Base-by-base conservation (phyloP, 176 grass and related monocot species). In the Eragrostis nindensis region DNA sequence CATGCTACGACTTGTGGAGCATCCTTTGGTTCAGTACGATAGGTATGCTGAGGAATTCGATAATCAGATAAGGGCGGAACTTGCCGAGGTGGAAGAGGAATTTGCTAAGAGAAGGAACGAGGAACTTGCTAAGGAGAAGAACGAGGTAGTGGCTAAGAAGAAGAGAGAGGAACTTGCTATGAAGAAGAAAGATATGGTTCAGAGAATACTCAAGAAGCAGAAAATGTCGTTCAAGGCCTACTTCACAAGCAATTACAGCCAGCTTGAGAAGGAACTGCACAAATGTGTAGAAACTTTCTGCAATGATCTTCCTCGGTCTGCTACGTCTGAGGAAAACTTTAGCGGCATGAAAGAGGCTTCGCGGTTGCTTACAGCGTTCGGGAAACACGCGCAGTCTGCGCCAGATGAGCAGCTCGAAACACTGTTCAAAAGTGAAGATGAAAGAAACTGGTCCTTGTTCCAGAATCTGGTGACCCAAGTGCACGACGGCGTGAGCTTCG, bases 291-390 rank as follows among this genome's bases (percentile, higher is more conserved):
- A 76, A 0, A 86, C 27, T 6, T 80, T 92, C 18, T 9, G 54
- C 6, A 0, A 73, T 26, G 83, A 94, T 82, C 82, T 94, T 14
- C 89, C 94, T 2, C 82, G 75, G 15, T 78, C 76, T 7, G 29
- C 70, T 5, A 76, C 88, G 0, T 53, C 91, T 16, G 12, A 61
- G 25, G 22, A 18, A 18, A 83, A 80, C 38, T 86, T 79, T 10
- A 0, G 40, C 57, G 8, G 38, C 25, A 86, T 97, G 81, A 14
- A 19, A 0, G 54, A 65, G 42, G 18, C 55, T 0, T 12, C 89
- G 8, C 9, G 3, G 8, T 56, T 67, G 39, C 79, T 97, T 3
- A 4, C 54, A 15, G 30, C 3, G 6, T 81, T 94, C 22, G 7
- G 56, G 6, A 1, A 70, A 9, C 66, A 81, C 6, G 74, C 88